phyloP scores from a whole-genome alignment of 106 monocot genomes.

The Agapanthus africanus region DNA sequence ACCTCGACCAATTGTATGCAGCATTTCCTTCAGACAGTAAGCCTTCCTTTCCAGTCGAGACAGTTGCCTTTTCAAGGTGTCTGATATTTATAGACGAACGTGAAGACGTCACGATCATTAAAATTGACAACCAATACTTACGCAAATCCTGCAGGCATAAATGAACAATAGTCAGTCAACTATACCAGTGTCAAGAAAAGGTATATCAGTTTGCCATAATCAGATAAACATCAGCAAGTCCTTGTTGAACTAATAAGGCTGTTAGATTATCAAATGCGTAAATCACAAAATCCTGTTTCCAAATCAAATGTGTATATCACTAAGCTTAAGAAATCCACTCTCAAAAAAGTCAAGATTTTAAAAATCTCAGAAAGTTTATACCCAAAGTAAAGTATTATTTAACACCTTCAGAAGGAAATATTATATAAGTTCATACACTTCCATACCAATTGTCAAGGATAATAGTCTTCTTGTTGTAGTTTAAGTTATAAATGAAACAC shows the following conservation, averaged over 20 bases:
- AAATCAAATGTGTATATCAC: background rate
- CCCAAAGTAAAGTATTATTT: background rate
- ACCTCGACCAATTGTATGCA: slow-evolving; percentile 98
- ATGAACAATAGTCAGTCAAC: too few species aligned
- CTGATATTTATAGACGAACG: slow-evolving; percentile 93
- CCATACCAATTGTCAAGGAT: background rate
- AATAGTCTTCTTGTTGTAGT: background rate
- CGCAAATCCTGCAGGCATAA: slow-evolving; percentile 63
- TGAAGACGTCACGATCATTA: slow-evolving; percentile 97
- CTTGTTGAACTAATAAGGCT: background rate
- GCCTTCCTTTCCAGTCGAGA: slow-evolving; percentile 96
- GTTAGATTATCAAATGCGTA: background rate
- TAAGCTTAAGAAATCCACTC: background rate
- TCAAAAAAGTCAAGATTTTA: background rate
- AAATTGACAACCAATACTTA: slow-evolving; percentile 80
- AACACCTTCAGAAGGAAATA: background rate
- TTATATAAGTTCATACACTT: background rate
- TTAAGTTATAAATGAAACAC: background rate
- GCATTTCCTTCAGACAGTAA: slow-evolving; percentile 91
- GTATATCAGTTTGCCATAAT: slow-evolving; percentile 1
- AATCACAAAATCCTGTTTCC: too few species aligned
- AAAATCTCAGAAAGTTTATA: background rate
- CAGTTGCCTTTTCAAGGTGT: slow-evolving; percentile 96
- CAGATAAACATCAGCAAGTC: background rate
- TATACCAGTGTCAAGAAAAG: background rate